Percentiles rank a stretch among this genome's conserved stretches.
These are phyloP conservation scores for Xylaria sp. DNA, from an alignment of 2,329 filamentous ascomycete genomes.

Conservation along the genomic window DNA sequence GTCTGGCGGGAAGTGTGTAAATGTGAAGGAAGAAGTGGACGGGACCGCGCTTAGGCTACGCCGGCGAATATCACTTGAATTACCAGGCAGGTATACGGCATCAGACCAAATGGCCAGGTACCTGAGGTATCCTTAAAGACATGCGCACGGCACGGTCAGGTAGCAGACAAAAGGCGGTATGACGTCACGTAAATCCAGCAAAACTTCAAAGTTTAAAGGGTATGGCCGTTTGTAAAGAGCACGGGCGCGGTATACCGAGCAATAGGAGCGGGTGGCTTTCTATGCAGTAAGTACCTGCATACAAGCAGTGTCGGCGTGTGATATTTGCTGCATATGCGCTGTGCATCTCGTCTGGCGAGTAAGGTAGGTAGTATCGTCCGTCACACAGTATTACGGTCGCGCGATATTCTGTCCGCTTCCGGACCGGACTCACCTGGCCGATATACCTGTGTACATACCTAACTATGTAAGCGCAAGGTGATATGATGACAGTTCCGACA, in stretches of 20 bases:
- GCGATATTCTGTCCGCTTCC: neutral
- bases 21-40: neutral
- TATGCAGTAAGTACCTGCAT: neutral
- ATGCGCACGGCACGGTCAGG: neutral
- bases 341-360: neutral
- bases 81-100: neutral
- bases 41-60: neutral
- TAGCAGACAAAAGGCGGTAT: constrained; percentile 25
- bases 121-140: neutral
- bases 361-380: constrained; percentile 4
- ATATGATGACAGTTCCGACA: neutral
- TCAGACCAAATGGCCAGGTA: neutral
- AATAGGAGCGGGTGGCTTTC: neutral
- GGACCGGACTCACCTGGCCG: neutral
- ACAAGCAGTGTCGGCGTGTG: neutral
- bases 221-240: neutral
- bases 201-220: too few relatives aligned
- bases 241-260: neutral
- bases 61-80: constrained; percentile 2
- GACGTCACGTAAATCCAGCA: constrained; percentile 13
- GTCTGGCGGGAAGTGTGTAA: neutral
- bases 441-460: neutral
- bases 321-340: neutral
- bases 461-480: neutral
- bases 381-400: neutral